Percentiles rank a stretch among this genome's conserved stretches.
These are phyloP conservation scores for Tilletia setariae DNA, from an alignment of 1,284 basidiomycete species.

Conservation along the genomic window DNA sequence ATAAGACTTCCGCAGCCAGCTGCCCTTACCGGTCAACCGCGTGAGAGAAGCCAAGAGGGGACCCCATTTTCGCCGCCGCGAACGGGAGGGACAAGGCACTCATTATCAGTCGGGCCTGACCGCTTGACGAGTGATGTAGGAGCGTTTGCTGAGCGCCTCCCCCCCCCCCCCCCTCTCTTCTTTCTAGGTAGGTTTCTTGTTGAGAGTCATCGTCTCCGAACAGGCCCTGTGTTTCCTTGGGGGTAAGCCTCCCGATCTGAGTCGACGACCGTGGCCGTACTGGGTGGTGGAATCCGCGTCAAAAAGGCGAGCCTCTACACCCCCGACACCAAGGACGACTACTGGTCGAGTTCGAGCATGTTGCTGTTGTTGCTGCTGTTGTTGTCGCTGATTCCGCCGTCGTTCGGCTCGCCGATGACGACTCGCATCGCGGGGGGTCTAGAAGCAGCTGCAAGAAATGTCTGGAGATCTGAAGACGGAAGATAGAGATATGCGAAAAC, in stretches of 20 bases:
- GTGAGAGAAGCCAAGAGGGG: slow-evolving; percentile 11
- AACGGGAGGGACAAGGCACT: slow-evolving; percentile 43
- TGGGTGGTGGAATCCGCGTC: background rate
- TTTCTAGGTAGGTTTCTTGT: slow-evolving; percentile 19
- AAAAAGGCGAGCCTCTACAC: background rate
- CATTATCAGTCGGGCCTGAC: slow-evolving; percentile 35
- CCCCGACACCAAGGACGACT: slow-evolving; percentile 10
- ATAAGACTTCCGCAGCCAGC: slow-evolving; percentile 25
- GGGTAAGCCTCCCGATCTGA: background rate
- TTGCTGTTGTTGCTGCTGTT: slow-evolving; percentile 10
- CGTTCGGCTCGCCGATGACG: slow-evolving; percentile 11
- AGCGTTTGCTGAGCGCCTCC: slow-evolving; percentile 26
- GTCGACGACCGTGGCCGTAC: background rate
- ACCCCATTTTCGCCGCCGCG: slow-evolving; percentile 38
- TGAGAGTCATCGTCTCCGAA: slow-evolving; percentile 17
- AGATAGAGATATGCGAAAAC: slow-evolving; percentile 37
- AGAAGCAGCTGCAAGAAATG: slow-evolving; percentile 33
- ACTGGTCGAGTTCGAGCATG: background rate
- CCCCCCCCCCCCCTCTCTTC: background rate
- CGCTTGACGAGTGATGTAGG: slow-evolving; percentile 36
- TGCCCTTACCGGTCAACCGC: slow-evolving; percentile 7
- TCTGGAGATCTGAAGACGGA: slow-evolving; percentile 29
- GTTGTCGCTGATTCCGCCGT: slow-evolving; percentile 10
- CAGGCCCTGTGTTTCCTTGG: slow-evolving; percentile 14
- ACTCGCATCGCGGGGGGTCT: slow-evolving; percentile 23